A percentile compares a stretch with the other conserved stretches of the same genome.
These are phyloP conservation scores for button mushroom (Agaricus bisporus) DNA, from an alignment of 768 basidiomycete genomes.

Conservation along the genomic window DNA sequence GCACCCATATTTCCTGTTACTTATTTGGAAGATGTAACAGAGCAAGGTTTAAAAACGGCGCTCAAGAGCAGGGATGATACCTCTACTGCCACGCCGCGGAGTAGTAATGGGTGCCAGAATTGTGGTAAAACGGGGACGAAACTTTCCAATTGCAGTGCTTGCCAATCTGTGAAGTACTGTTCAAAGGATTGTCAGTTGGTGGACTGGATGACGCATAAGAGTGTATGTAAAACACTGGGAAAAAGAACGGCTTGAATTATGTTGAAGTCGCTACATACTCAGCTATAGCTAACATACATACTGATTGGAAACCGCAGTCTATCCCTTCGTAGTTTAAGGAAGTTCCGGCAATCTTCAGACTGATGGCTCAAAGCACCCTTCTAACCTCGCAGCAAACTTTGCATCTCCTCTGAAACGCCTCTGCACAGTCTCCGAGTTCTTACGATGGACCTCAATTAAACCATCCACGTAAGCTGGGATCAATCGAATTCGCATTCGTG, in stretches of 20 bases:
- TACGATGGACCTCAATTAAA: slow-evolving; percentile 84
- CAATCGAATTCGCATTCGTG: slow-evolving; percentile 44
- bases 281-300: no score
- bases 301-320: no score
- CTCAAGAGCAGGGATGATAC: background rate
- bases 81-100: background rate
- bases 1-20: slow-evolving; percentile 48
- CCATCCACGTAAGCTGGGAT: slow-evolving; percentile 91
- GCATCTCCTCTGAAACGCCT: slow-evolving; percentile 92
- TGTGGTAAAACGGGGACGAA: slow-evolving; percentile 17
- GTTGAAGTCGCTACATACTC: no score
- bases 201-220: slow-evolving; percentile 43
- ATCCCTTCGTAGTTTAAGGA: no score
- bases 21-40: slow-evolving; percentile 31
- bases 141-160: slow-evolving; percentile 28
- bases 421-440: slow-evolving; percentile 88
- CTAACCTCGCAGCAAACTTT: slow-evolving; percentile 91
- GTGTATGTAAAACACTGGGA: slow-evolving; percentile 16
- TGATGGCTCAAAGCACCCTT: slow-evolving; percentile 21
- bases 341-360: no score
- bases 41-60: background rate
- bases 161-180: slow-evolving; percentile 36
- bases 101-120: slow-evolving; percentile 4
- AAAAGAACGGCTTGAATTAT: background rate
- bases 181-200: slow-evolving; percentile 37